Evolutionary conservation across 257 asterid species (phyloP).

Genomic region (Solanum medicagineum): DNA sequence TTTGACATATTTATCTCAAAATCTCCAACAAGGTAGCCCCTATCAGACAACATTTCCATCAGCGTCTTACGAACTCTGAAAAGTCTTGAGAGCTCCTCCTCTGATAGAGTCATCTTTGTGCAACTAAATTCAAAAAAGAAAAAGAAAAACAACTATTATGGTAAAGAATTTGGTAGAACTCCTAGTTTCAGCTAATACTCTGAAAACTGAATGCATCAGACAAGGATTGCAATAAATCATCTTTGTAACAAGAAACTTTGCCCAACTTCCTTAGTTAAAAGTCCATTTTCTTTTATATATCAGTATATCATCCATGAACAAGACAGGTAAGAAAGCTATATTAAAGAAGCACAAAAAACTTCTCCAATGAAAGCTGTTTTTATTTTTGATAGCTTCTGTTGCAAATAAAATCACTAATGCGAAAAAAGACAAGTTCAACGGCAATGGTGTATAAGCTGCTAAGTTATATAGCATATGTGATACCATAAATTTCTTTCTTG

Average conservation of each 20-base stretch:
- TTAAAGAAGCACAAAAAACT: background rate
- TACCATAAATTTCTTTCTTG: background rate
- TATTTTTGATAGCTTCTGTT: background rate
- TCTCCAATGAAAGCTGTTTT: background rate
- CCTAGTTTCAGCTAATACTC: background rate
- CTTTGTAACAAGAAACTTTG: background rate
- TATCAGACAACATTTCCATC: conserved; percentile 23
- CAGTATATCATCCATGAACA: background rate
- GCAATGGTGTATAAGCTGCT: background rate
- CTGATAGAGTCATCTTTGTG: conserved; percentile 6
- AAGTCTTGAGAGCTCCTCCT: background rate
- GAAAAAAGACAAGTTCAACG: background rate
- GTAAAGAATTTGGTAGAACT: background rate
- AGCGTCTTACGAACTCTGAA: conserved; percentile 19
- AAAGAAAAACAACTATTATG: background rate
- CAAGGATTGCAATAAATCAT: background rate
- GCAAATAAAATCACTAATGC: background rate
- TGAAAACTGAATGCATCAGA: background rate
- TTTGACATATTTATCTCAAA: conserved; percentile 18
- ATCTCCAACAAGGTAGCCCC: conserved; percentile 24
- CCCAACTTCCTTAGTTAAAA: background rate
- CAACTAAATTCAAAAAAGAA: background rate
- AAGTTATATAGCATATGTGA: background rate
- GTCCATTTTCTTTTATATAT: background rate
- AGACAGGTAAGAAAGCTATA: background rate